Conservation (phyloP, 768 basidiomycete species). For the Trametopsis cervina region DNA sequence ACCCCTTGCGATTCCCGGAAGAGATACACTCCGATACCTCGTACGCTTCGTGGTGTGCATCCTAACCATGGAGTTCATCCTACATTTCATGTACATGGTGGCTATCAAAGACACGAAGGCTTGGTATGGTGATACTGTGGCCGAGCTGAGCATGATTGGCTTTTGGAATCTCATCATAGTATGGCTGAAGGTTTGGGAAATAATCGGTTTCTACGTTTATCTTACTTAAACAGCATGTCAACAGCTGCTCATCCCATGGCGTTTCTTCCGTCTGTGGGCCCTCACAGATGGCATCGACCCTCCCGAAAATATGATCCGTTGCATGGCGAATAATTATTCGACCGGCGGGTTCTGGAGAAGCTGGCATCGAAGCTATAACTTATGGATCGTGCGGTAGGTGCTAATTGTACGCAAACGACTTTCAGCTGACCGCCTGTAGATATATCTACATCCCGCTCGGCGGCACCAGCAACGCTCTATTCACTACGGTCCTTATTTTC, state of each 20-base stretch:
- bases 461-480: slow-evolving; percentile 46
- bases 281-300: slow-evolving; percentile 83
- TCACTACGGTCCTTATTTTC: slow-evolving; percentile 77
- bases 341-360: slow-evolving; percentile 89
- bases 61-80: slow-evolving; percentile 82
- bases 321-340: slow-evolving; percentile 97
- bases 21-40: slow-evolving; percentile 46
- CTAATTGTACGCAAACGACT: background rate
- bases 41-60: slow-evolving; percentile 65
- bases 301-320: slow-evolving; percentile 99
- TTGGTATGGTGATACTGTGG: slow-evolving; percentile 73
- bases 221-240: background rate
- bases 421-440: slow-evolving; percentile 31
- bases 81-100: slow-evolving; percentile 95
- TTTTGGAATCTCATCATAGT: slow-evolving; percentile 97
- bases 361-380: slow-evolving; percentile 95
- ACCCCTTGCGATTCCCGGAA: slow-evolving; percentile 39
- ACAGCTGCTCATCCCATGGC: slow-evolving; percentile 90
- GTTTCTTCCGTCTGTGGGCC: slow-evolving; percentile 95
- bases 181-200: slow-evolving; percentile 78
- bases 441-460: slow-evolving; percentile 95
- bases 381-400: slow-evolving; percentile 83
- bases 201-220: background rate
- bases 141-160: slow-evolving; percentile 85
- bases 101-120: slow-evolving; percentile 88